Conservation (phyloP, 768 basidiomycete genomes). For the Obba rivulosa region DNA sequence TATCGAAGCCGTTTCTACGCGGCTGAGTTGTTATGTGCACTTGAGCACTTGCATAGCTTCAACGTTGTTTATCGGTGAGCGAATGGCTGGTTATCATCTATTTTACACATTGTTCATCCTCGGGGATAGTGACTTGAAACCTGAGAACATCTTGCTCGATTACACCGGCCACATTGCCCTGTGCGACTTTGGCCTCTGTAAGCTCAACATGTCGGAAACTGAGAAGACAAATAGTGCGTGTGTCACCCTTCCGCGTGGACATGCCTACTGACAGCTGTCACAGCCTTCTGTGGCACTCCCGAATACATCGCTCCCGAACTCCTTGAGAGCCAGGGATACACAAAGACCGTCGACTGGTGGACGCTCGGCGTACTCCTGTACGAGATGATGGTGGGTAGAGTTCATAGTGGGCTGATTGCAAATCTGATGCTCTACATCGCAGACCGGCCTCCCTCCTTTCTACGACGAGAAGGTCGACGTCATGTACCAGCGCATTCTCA, state of each 20-base stretch:
- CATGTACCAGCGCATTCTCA: slow-evolving; percentile 94
- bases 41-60: slow-evolving; percentile 95
- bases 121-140: slow-evolving; percentile 76
- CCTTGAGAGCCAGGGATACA: slow-evolving; percentile 94
- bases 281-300: slow-evolving; percentile 96
- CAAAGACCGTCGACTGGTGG: slow-evolving; percentile 99
- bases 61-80: slow-evolving; percentile 96
- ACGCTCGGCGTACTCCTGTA: slow-evolving; percentile 94
- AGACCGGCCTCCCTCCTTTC: slow-evolving; percentile 96
- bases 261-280: slow-evolving; percentile 5
- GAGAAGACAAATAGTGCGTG: slow-evolving; percentile 95
- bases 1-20: slow-evolving; percentile 94
- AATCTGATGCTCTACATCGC: slow-evolving; percentile 1
- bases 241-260: slow-evolving; percentile 6
- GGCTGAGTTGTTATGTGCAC: slow-evolving; percentile 90
- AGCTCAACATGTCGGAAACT: slow-evolving; percentile 94
- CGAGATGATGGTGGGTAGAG: slow-evolving; percentile 99
- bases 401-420: slow-evolving; percentile 1
- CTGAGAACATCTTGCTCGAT: slow-evolving; percentile 96
- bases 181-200: slow-evolving; percentile 97
- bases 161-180: slow-evolving; percentile 97
- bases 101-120: slow-evolving; percentile 1
- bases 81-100: slow-evolving; percentile 4
- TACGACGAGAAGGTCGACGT: slow-evolving; percentile 98
- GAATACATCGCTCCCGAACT: slow-evolving; percentile 99